Evolutionary conservation across 2,329 filamentous ascomycete genomes (phyloP), one percentile per base, ranked within the genome.

Genomic region (Colletotrichum sublineola): DNA sequence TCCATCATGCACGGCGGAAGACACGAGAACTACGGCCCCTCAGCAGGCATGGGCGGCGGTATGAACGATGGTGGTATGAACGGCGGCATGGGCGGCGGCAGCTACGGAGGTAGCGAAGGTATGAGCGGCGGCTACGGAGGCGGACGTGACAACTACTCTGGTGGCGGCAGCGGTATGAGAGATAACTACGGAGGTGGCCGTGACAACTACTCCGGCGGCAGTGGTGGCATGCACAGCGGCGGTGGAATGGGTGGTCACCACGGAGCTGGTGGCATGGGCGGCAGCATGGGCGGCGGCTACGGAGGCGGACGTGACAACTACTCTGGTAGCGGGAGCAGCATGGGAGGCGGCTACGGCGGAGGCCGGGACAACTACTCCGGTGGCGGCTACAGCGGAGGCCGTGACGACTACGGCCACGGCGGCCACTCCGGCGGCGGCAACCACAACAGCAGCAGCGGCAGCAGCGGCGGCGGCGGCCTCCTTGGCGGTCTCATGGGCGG

Each of bases 21-120:
- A 70, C 60, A 69, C 29, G 66, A 69, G 15, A 72, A 72, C 65
- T 69, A 72, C 55, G 69, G 69, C 42, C 57, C 63, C 65, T 64
- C 69, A 3, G 67, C 60, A 40, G 67, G 66, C 52, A 68, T 68
- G 64, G 64, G 57, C 40, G 57, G 68, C 36, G 55, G 63, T 24
- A 42, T 42, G 24, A 24, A 24, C 24, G 24, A 24, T 24, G 24
- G 24, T 24, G 24, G 24, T 24, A 24, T 24, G 24, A 24, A 24
- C 24, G 38, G 38, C 63, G 50, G 68, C 44, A 24, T 24, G 24
- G 65, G 64, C 38, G 52, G 40, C 20, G 44, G 44, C 20, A 33
- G 60, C 60, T 52, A 50, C 60, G 29, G 20, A 15, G 46, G 46
- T 11, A 6, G 48, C 58, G 58, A 46, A 14, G 14, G 33, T 11